Evolutionary conservation across 2,329 filamentous ascomycete species (phyloP), one percentile per base, ranked within the genome.

Genomic region (Colletotrichum sp.): DNA sequence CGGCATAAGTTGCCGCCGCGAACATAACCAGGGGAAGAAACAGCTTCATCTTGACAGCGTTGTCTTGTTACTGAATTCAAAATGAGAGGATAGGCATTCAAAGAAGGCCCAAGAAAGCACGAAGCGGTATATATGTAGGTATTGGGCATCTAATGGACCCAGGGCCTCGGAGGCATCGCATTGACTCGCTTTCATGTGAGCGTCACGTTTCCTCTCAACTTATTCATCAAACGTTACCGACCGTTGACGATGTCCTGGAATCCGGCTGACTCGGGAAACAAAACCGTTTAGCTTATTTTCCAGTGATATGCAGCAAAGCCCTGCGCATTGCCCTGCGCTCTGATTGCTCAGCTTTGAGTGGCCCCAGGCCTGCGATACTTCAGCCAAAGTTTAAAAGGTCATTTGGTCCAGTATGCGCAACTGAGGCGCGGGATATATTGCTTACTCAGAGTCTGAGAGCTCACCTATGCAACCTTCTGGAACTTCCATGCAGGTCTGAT

Each of bases 51-150:
- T 34, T 63, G n/a, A 52, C n/a, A 21, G 12, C 1, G 44, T 4
- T 3, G n/a, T 52, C 4, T n/a, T 49, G 9, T 52, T 0, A 2
- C 6, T 8, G 44, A 0, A 1, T 52, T 0, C 18, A 21, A 49
- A 21, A 49, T 21, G 1, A 49, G 39, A 7, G 39, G 6, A 49
- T 13, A 4, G 18, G 44, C 18, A 21, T 0, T 49, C 6, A 0
- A 21, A 6, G 1, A 12, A 49, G 3, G 3, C 1, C 6, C 0
- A 0, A 21, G 9, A 49, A 49, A 4, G 6, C 44, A 52, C 3
- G n/a, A 52, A 0, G 3, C 4, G 4, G 6, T 52, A 0, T 21
- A 52, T 52, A 52, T 52, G 44, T 52, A 52, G 44, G 39, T 44
- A 10, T 44, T 12, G n/a, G 2, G 1, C 44, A 21, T 21, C 0